Percentiles rank a stretch among this genome's conserved stretches.
Conservation (phyloP, 2,329 filamentous ascomycete genomes). For the Talaromyces rugulosus region DNA sequence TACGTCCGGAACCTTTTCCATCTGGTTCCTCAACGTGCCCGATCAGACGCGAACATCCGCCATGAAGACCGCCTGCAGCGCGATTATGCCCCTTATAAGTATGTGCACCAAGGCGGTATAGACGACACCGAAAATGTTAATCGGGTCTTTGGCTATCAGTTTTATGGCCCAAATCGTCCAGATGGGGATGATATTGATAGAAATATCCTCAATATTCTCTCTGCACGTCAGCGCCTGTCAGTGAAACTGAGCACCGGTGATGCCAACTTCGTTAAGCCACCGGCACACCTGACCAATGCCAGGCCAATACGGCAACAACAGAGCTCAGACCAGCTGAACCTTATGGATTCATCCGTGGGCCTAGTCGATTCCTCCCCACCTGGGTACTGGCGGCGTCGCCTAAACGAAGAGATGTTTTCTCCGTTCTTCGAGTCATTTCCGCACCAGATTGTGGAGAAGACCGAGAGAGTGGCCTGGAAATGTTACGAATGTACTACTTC, state of each 20-base stretch:
- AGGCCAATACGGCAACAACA: neutral
- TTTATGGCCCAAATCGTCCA: neutral
- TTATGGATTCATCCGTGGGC: neutral
- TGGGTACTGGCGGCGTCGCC: constrained; percentile 79
- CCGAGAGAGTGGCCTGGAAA: neutral
- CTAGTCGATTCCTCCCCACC: neutral
- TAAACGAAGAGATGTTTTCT: constrained; percentile 96
- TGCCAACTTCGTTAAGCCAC: neutral
- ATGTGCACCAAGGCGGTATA: neutral
- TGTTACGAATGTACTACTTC: neutral
- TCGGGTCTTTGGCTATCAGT: neutral
- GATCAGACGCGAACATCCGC: neutral
- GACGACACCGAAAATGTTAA: neutral
- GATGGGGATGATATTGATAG: neutral
- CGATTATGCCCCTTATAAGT: neutral
- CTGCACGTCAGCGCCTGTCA: neutral
- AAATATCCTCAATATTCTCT: neutral
- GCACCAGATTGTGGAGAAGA: neutral
- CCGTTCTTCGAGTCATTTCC: constrained; percentile 61
- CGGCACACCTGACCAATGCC: neutral
- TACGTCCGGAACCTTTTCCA: neutral
- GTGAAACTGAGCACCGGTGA: neutral
- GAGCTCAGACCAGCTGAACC: neutral
- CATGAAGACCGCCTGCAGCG: neutral
- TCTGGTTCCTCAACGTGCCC: neutral